phyloP scores from a whole-genome alignment of 2,329 filamentous ascomycete genomes.

The Chalaropsis thielavioides region DNA sequence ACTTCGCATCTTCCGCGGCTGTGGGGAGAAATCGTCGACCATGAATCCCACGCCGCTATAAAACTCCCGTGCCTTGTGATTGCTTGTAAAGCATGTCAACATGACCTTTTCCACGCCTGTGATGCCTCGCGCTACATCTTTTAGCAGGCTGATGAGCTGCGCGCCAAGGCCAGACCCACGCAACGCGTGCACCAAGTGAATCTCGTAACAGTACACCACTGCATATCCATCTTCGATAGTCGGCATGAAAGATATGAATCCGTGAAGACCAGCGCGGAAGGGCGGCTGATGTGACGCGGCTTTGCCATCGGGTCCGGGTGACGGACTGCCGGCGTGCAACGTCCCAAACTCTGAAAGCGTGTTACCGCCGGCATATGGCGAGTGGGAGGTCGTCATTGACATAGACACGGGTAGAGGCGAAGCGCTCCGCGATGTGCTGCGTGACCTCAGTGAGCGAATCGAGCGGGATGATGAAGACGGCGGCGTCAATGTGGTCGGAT shows the following conservation, averaged over 20 bases:
- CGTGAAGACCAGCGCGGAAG: conserved; percentile 26
- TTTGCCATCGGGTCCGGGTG: neutral
- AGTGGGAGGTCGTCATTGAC: neutral
- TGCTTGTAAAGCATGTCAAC: conserved; percentile 57
- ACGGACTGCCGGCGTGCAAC: conserved; percentile 2
- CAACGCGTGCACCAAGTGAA: conserved; percentile 47
- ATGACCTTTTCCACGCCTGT: conserved; percentile 48
- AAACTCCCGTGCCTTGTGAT: conserved; percentile 41
- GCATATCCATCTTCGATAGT: conserved; percentile 50
- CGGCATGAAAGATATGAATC: conserved; percentile 57
- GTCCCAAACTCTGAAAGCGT: conserved; percentile 11
- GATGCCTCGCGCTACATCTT: conserved; percentile 38
- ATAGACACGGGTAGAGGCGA: neutral
- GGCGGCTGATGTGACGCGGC: conserved; percentile 16
- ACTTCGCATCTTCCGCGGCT: conserved; percentile 36
- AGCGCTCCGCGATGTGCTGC: conserved; percentile 5
- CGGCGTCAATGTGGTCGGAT: conserved; percentile 14
- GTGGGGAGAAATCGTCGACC: conserved; percentile 41
- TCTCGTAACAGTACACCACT: conserved; percentile 66
- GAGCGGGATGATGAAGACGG: conserved; percentile 14
- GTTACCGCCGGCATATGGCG: neutral
- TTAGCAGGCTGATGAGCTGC: conserved; percentile 43
- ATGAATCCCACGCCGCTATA: conserved; percentile 47
- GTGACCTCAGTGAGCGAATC: conserved; percentile 11
- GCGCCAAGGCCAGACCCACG: conserved; percentile 49